Evolutionary conservation across 805 yeast genomes (phyloP).

Genomic region (Candida krabiensis): DNA sequence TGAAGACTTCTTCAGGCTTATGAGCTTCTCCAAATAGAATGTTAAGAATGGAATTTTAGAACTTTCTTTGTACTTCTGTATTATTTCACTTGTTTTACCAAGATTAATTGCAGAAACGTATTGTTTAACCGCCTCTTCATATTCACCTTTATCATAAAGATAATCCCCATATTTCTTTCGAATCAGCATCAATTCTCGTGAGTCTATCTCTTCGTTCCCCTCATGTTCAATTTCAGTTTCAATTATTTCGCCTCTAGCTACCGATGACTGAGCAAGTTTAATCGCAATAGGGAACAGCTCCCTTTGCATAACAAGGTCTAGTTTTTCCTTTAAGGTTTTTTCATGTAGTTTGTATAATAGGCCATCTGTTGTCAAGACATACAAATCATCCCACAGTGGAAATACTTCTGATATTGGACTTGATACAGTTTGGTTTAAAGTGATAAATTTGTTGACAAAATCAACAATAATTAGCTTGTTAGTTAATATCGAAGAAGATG

Average conservation of each 20-base stretch:
- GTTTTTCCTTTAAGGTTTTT: constrained; percentile 62
- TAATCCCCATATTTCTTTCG: constrained; percentile 68
- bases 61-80: constrained; percentile 76
- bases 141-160: constrained; percentile 64
- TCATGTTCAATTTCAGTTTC: constrained; percentile 7
- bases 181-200: constrained; percentile 38
- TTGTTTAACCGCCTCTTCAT: constrained; percentile 69
- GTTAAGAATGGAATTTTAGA: constrained; percentile 67
- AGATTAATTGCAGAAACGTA: constrained; percentile 51
- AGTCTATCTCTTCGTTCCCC: constrained; percentile 24
- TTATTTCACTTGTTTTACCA: constrained; percentile 71
- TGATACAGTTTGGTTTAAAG: constrained; percentile 69
- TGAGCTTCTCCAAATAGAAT: constrained; percentile 59
- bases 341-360: constrained; percentile 67
- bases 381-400: constrained; percentile 54
- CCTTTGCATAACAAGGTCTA: constrained; percentile 66
- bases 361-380: constrained; percentile 73
- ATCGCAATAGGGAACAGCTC: constrained; percentile 74
- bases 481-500: constrained; percentile 32
- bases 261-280: constrained; percentile 50
- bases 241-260: constrained; percentile 30
- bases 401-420: constrained; percentile 62
- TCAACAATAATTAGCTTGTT: constrained; percentile 70
- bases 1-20: constrained; percentile 56
- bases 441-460: constrained; percentile 62